Conservation (phyloP, 257 asterid species). For the Solanum pimpinellifolium region DNA sequence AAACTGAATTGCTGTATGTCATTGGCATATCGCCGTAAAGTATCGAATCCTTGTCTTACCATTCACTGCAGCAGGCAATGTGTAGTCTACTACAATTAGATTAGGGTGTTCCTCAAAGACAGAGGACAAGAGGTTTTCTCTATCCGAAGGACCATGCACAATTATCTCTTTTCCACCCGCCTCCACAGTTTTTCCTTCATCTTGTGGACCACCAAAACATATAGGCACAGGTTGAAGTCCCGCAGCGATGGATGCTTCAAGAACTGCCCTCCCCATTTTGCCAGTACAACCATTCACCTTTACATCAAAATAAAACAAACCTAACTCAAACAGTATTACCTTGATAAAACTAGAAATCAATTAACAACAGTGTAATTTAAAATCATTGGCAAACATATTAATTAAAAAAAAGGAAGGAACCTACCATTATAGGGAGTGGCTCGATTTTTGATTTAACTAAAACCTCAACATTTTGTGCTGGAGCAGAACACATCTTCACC, state of each 20-base stretch:
- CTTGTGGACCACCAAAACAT: conserved; percentile 67
- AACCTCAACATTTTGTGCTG: conserved; percentile 11
- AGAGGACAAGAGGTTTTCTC: conserved; percentile 43
- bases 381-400: neutral
- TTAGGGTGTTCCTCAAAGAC: conserved; percentile 46
- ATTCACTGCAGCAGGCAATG: conserved; percentile 75
- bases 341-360: neutral
- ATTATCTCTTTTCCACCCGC: conserved; percentile 57
- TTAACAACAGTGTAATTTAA: neutral
- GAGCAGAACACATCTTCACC: conserved; percentile 16
- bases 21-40: neutral
- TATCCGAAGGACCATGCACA: conserved; percentile 53
- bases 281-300: conserved; percentile 93
- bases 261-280: conserved; percentile 89
- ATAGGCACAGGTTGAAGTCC: conserved; percentile 71
- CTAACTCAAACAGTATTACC: neutral
- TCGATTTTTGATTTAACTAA: conserved; percentile 1
- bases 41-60: conserved; percentile 22
- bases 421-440: conserved; percentile 45
- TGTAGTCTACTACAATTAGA: conserved; percentile 76
- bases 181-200: conserved; percentile 55
- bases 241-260: conserved; percentile 82
- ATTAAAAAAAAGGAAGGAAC: neutral
- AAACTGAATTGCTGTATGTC: neutral
- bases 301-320: neutral